phyloP scores from a whole-genome alignment of 208 protist species.

The Phytomonas sp. region DNA sequence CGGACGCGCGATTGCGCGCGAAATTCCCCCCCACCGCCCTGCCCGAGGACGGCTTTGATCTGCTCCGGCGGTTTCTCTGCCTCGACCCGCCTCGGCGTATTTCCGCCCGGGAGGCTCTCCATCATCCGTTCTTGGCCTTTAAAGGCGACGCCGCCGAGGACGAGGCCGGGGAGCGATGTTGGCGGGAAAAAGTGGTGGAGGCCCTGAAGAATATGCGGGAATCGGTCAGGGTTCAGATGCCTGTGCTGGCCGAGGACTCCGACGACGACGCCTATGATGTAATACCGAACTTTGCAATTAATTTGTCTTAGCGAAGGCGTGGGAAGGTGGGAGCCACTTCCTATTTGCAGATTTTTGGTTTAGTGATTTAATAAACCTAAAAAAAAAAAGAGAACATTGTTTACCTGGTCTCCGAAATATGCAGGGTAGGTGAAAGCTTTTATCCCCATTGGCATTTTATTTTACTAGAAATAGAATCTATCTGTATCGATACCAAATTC shows the following conservation, averaged over 20 bases:
- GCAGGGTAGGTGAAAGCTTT: too few relatives aligned
- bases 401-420: too few relatives aligned
- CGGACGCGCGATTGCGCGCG: constrained; percentile 36
- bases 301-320: background rate
- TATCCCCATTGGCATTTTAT: background rate
- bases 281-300: background rate
- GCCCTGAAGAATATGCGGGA: constrained; percentile 9
- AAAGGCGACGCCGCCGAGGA: constrained; percentile 17
- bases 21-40: constrained; percentile 56
- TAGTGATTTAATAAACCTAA: too few relatives aligned
- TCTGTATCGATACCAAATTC: background rate
- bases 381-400: too few relatives aligned
- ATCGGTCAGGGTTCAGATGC: background rate
- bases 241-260: background rate
- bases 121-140: constrained; percentile 53
- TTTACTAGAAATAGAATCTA: background rate
- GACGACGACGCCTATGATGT: constrained; percentile 13
- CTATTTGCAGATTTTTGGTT: too few relatives aligned
- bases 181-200: constrained; percentile 34
- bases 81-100: constrained; percentile 45
- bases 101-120: constrained; percentile 40
- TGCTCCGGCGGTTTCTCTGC: constrained; percentile 63
- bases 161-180: constrained; percentile 26
- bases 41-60: constrained; percentile 41
- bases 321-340: background rate